Base-by-base conservation (phyloP, 2,329 filamentous ascomycete genomes). In the Hypoxylon sp. region DNA sequence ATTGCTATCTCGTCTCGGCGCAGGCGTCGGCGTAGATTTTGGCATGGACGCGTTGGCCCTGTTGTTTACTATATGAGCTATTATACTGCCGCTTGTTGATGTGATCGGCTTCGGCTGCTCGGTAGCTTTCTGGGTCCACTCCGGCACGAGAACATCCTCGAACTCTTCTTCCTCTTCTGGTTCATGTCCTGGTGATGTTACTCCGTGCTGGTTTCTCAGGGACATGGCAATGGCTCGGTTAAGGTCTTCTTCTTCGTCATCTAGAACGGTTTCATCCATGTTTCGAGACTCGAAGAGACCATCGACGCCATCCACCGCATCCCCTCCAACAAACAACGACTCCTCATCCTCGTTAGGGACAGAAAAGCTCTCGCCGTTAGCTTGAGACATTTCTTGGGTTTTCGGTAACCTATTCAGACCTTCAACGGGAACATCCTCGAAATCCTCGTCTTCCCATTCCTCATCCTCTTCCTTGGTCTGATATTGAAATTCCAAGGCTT, bases 381-480 rank as follows among this genome's bases (percentile, higher is more conserved):
- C 65, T 48, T 71, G 64, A 20, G 51, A 20, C 8, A 33, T 37
- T 9, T 40, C 64, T 41, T 49, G 42, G n/a, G 76, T 70, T 65
- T 88, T 94, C 0, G 92, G 92, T 13, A 97, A 76, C 47, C 92
- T 83, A 67, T 97, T 97, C 10, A 97, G 70, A 0, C 93, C 93
- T 72, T 95, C 91, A 43, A 97, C 93, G 0, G 93, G 92, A 3
- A 97, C 89, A 73, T 97, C 93, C 72, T 97, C 93, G 67, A 97
- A 97, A 8, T 91, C 90, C 3, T 88, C 89, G 0, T 90, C 85
- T 7, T 84, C 84, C 2, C 83, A 83, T 1, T 87, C 85, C 3
- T 86, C 80, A 1, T 85, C 79, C 1, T 82, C 80, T 2, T 83
- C 78, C 58, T 83, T 81, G 1, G 81, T 79, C 47, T 84, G 81